Base-by-base conservation (phyloP, 768 basidiomycete species). In the Suillus variegatus region DNA sequence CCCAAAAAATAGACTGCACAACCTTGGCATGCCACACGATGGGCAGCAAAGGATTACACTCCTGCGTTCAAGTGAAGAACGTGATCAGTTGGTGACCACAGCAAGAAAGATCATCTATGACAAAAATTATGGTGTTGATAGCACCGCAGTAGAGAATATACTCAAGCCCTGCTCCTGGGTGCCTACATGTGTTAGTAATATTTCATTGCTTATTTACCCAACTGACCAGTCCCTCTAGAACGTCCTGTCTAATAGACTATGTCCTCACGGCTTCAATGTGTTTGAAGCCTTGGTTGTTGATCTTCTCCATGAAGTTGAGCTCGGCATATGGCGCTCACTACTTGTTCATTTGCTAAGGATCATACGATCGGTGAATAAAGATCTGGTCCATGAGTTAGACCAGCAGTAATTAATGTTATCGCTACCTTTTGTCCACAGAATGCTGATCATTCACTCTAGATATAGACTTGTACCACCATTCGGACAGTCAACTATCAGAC, bases 281-380 rank as follows among this genome's bases (percentile, higher is more conserved):
- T 75, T 71, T 60, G 28, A 20, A 8, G 66, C 77, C 52, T 64
- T 79, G 0, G 75, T 75, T 0, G 72, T 77, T 20, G 79, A 82
- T 65, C 64, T 79, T 9, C 69, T 82, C 71, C 81, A 82, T 67
- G 79, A 81, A 64, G 64, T 78, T 63, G 78, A 80, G 55, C 66
- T 80, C 0, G 79, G 81, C 0, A 73, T 76, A 4, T 81, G 79
- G 78, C 80, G 77, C 61, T 66, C 70, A 0, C 40, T 79, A 0
- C 68, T 80, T 8, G 71, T 66, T 0, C 81, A 82, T 57, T 71
- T 82, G 6, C 73, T 80, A 7, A 72, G 75, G 0, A 71, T 81
- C 25, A 61, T 81, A 46, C 2, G 7, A 36, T 3, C 46, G n/a
- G 46, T 5, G 4, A 5, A 46, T 46, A 46, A 46, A 46, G 46